Evolutionary conservation across 208 protist genomes (phyloP).

Genomic region (Trypanosoma vivax): DNA sequence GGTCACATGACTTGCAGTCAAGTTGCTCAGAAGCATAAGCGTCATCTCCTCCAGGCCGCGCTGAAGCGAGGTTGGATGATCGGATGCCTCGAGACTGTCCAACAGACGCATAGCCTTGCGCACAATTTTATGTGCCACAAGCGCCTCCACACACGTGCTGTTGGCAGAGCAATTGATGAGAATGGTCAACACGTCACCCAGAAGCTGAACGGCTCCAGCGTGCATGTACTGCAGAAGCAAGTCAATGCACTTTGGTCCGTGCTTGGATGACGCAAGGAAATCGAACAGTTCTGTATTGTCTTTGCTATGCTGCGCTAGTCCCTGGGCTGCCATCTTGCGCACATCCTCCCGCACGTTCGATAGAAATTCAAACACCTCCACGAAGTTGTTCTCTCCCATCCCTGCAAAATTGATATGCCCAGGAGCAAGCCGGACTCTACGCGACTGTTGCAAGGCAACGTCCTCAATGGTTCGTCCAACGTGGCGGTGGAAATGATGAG

Average conservation of each 20-base stretch:
- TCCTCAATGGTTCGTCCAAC: no score
- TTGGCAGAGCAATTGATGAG: conserved; percentile 80
- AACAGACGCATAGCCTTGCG: conserved; percentile 75
- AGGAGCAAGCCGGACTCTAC: no score
- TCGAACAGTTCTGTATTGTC: conserved; percentile 50
- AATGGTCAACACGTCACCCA: conserved; percentile 74
- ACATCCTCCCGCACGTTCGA: conserved; percentile 68
- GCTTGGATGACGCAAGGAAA: conserved; percentile 33
- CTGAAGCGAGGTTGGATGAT: conserved; percentile 22
- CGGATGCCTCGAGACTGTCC: conserved; percentile 47
- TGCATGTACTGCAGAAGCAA: conserved; percentile 57
- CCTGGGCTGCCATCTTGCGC: conserved; percentile 73
- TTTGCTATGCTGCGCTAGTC: conserved; percentile 71
- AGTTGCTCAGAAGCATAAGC: conserved; percentile 82
- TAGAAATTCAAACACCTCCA: conserved; percentile 67
- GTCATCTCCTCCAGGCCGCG: conserved; percentile 66
- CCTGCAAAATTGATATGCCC: not conserved
- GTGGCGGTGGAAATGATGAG: no score
- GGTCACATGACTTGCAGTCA: conserved; percentile 65
- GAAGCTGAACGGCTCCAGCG: conserved; percentile 25
- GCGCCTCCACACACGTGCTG: conserved; percentile 56
- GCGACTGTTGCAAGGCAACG: no score
- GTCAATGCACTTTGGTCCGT: conserved; percentile 41
- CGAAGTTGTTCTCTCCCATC: conserved; percentile 30
- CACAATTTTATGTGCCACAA: conserved; percentile 57